Evolutionary conservation across 78 protist genomes (phyloP).

Genomic region (Dictyostelium citrinum): DNA sequence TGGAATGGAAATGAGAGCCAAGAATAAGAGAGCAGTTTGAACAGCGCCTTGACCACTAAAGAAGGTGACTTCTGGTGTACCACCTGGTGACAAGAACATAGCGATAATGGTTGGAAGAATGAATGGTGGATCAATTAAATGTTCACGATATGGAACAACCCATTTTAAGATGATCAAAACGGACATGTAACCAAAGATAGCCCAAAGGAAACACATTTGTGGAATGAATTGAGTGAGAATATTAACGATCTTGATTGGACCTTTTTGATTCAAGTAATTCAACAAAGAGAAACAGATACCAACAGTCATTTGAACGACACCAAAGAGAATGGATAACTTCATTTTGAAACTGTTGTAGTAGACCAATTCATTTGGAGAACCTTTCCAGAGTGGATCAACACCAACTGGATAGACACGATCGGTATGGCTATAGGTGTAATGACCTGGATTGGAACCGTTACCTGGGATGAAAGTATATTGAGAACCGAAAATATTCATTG

Average conservation of each 20-base stretch:
- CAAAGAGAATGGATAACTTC: constrained; percentile 98
- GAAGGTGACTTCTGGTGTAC: not conserved
- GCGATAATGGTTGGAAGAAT: constrained; percentile 72
- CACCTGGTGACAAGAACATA: constrained; percentile 70
- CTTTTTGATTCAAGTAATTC: constrained; percentile 84
- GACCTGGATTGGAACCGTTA: too few species aligned
- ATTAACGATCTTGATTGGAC: constrained; percentile 83
- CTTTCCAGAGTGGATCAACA: constrained; percentile 90
- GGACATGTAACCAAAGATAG: constrained; percentile 96
- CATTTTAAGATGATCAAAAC: constrained; percentile 82
- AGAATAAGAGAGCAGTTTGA: constrained; percentile 83
- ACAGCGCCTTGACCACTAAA: constrained; percentile 77
- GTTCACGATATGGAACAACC: constrained; percentile 21
- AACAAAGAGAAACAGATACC: constrained; percentile 91
- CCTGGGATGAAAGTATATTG: not conserved
- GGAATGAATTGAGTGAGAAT: constrained; percentile 94
- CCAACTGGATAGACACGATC: constrained; percentile 89
- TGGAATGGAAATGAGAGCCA: constrained; percentile 92
- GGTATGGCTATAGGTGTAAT: not conserved
- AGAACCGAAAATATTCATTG: constrained; percentile 68
- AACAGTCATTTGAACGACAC: constrained; percentile 97
- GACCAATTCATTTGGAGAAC: constrained; percentile 92
- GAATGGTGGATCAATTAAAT: constrained; percentile 34
- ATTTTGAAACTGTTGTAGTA: constrained; percentile 99
- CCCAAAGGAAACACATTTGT: constrained; percentile 94